These are phyloP conservation scores for Solanum tarapatanum DNA, from an alignment of 257 asterid genomes.

Conservation along the genomic window DNA sequence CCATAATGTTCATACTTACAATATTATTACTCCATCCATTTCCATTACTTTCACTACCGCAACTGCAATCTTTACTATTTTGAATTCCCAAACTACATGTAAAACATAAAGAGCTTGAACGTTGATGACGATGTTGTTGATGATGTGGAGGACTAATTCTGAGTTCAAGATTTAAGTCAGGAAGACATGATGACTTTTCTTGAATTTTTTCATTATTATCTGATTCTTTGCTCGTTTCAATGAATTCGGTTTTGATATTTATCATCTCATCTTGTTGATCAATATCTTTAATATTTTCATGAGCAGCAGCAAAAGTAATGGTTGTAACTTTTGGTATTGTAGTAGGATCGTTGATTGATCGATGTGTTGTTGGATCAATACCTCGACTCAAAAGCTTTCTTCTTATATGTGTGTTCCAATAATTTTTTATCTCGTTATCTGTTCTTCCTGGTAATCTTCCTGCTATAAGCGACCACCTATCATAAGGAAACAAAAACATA, in stretches of 20 bases:
- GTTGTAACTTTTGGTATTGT: slow-evolving; percentile 8
- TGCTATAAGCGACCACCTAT: slow-evolving; percentile 89
- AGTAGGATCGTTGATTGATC: slow-evolving; percentile 31
- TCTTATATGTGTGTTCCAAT: slow-evolving; percentile 91
- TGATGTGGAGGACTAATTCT: slow-evolving; percentile 69
- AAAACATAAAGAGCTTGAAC: slow-evolving; percentile 26
- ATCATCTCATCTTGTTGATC: not conserved
- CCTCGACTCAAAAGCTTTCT: slow-evolving; percentile 74
- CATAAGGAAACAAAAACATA: not conserved
- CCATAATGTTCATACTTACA: slow-evolving; percentile 7
- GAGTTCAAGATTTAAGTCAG: slow-evolving; percentile 82
- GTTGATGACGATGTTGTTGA: slow-evolving; percentile 1
- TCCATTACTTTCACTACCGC: slow-evolving; percentile 4
- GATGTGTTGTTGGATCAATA: slow-evolving; percentile 72
- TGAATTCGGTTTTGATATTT: not conserved
- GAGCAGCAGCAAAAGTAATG: slow-evolving; percentile 32
- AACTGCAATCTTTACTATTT: slow-evolving; percentile 56
- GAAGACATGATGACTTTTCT: slow-evolving; percentile 32
- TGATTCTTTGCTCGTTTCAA: not conserved
- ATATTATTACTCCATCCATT: not conserved
- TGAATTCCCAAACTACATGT: slow-evolving; percentile 55
- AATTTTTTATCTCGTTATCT: slow-evolving; percentile 84
- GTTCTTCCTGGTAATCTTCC: slow-evolving; percentile 95
- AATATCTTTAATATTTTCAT: not conserved
- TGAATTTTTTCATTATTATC: not conserved